These are phyloP conservation scores for Talaromyces pinophilus DNA, from an alignment of 2,329 filamentous ascomycete genomes.

Conservation along the genomic window DNA sequence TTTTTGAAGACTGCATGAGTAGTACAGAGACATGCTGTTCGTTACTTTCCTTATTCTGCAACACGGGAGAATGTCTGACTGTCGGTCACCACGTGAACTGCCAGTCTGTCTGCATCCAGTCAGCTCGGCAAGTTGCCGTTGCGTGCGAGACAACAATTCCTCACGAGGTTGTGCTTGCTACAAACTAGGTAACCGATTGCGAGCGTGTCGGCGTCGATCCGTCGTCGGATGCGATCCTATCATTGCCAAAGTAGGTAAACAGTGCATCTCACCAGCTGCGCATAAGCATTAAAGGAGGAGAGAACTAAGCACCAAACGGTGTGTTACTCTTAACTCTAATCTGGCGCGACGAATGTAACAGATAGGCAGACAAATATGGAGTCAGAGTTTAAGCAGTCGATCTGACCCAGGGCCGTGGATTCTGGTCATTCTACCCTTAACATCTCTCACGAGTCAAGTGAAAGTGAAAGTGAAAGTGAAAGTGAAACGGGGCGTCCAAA, in stretches of 20 bases:
- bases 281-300: not conserved
- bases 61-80: not conserved
- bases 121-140: not conserved
- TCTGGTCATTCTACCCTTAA: too few relatives aligned
- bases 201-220: not conserved
- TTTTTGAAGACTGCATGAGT: not conserved
- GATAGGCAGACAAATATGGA: not conserved
- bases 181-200: not conserved
- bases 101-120: not conserved
- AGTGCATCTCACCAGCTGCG: not conserved
- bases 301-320: not conserved
- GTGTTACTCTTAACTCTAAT: not conserved
- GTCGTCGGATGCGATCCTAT: not conserved
- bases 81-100: not conserved
- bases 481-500: not conserved
- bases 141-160: not conserved
- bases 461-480: not conserved
- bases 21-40: not conserved
- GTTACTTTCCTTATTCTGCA: not conserved
- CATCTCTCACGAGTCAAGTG: not conserved
- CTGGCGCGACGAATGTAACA: not conserved
- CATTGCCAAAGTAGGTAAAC: not conserved
- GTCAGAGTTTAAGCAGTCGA: not conserved
- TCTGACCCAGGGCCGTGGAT: not conserved
- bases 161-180: not conserved